phyloP scores from a whole-genome alignment of 306 rosid species.

The Prunus padus region DNA sequence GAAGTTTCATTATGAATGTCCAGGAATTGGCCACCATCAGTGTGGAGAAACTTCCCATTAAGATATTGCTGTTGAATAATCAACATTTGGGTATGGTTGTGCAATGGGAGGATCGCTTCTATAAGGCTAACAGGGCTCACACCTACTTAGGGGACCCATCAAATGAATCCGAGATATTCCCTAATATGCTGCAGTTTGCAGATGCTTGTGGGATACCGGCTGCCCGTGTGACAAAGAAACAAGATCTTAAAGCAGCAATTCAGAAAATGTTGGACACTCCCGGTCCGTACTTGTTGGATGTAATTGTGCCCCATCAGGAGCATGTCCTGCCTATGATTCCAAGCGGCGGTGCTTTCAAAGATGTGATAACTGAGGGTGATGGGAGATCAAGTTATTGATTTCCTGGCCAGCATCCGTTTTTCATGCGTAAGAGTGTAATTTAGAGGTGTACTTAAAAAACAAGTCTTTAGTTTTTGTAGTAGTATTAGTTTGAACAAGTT shows the following conservation, averaged over 20 bases:
- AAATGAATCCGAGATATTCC: slow-evolving; percentile 61
- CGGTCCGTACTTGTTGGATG: slow-evolving; percentile 89
- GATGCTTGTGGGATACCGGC: slow-evolving; percentile 82
- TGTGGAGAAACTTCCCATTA: slow-evolving; percentile 80
- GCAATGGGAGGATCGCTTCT: slow-evolving; percentile 95
- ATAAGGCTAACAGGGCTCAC: slow-evolving; percentile 78
- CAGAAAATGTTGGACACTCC: slow-evolving; percentile 81
- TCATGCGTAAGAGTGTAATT: slow-evolving; percentile 20
- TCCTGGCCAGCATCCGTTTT: background rate
- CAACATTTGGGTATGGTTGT: slow-evolving; percentile 96
- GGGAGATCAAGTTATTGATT: slow-evolving; percentile 61
- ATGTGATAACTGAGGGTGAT: slow-evolving; percentile 84
- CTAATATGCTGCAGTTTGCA: slow-evolving; percentile 80
- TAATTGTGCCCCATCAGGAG: slow-evolving; percentile 90
- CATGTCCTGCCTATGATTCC: slow-evolving; percentile 97
- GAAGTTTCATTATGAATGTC: slow-evolving; percentile 86
- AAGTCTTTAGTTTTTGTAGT: background rate
- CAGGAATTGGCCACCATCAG: slow-evolving; percentile 75
- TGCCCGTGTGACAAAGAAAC: slow-evolving; percentile 61
- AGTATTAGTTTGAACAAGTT: background rate
- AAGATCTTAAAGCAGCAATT: slow-evolving; percentile 62
- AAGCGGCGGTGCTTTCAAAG: slow-evolving; percentile 83
- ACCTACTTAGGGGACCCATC: slow-evolving; percentile 78
- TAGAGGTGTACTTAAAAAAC: background rate
- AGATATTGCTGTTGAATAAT: slow-evolving; percentile 73